Conservation (phyloP, 1,284 basidiomycete genomes). For the Fomes fomentarius region DNA sequence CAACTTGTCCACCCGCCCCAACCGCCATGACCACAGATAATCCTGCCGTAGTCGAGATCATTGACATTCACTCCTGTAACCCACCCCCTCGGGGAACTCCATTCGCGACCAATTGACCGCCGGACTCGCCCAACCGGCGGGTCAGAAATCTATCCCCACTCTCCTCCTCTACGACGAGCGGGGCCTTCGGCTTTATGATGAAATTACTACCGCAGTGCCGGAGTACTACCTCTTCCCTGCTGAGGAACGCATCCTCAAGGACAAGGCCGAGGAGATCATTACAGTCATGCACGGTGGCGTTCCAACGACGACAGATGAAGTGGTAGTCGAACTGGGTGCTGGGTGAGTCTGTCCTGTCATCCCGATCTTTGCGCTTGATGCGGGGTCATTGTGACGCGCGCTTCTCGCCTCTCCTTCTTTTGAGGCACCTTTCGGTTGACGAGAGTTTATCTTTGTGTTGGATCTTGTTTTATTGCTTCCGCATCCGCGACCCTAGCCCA, state of each 20-base stretch:
- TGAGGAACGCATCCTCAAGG: slow-evolving; percentile 73
- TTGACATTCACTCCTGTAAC: slow-evolving; percentile 48
- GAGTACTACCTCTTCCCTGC: slow-evolving; percentile 91
- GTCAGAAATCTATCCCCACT: slow-evolving; percentile 77
- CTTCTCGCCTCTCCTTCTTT: too few relatives aligned
- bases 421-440: too few relatives aligned
- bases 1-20: neutral
- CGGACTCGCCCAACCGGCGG: slow-evolving; percentile 57
- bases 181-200: slow-evolving; percentile 84
- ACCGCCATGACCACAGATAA: slow-evolving; percentile 16
- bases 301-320: slow-evolving; percentile 54
- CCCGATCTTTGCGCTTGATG: slow-evolving; percentile 5
- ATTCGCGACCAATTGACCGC: slow-evolving; percentile 52
- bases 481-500: slow-evolving; percentile 5
- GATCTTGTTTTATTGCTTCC: slow-evolving; percentile 10
- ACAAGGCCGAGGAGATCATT: slow-evolving; percentile 67
- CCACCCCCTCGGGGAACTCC: slow-evolving; percentile 35
- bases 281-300: slow-evolving; percentile 69
- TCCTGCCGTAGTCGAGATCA: slow-evolving; percentile 42
- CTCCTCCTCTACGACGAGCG: slow-evolving; percentile 87
- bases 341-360: slow-evolving; percentile 60
- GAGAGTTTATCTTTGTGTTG: slow-evolving; percentile 6
- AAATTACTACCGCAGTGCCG: slow-evolving; percentile 78
- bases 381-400: too few relatives aligned
- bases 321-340: slow-evolving; percentile 85